Evolutionary conservation across 2,329 filamentous ascomycete genomes (phyloP), one percentile per base, ranked within the genome.

Genomic region (Verticillium isaacii): DNA sequence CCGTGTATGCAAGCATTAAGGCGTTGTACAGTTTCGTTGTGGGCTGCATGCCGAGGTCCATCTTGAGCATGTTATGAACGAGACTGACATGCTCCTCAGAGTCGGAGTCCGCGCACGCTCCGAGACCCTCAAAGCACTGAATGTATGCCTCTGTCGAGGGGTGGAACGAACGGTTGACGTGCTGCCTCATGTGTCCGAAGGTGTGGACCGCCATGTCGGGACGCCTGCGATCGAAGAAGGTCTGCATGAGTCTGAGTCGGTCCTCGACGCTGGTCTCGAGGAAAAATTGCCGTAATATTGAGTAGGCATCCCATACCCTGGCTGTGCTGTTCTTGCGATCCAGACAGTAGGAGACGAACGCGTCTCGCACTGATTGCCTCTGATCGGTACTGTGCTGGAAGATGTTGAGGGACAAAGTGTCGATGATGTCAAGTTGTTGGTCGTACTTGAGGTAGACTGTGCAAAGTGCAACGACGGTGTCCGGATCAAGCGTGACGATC

Each of bases 171-270:
- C 78, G 77, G 62, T 88, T 85, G 29, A 83, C 81, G 66, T 93
- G 89, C 58, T 89, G 84, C n/a, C 93, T 90, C 93, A 98, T 98
- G 72, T 97, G 92, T 15, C 91, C 91, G 74, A 99, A 97, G 37
- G 96, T 87, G 64, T 93, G 83, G 56, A 87, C 87, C 2, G 91
- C 93, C 84, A 97, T 93, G 69, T 98, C 93, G 14, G 91, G 83
- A 12, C 93, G 87, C 32, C 85, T 82, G 45, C 92, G 88, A 8
- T 82, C 77, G 71, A 96, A 96, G 76, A 98, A 97, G 25, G 84
- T 81, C 25, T 88, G 83, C 91, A 99, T 96, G 55, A 97, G 80
- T 32, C 81, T 75, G 15, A 88, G 86, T 11, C 94, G 89, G 58
- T 85, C 80, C 2, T 82, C 78, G 6, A 86, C 80, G n/a, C 85